phyloP scores from a whole-genome alignment of 805 yeast species.

The Kregervanrija delftensis region DNA sequence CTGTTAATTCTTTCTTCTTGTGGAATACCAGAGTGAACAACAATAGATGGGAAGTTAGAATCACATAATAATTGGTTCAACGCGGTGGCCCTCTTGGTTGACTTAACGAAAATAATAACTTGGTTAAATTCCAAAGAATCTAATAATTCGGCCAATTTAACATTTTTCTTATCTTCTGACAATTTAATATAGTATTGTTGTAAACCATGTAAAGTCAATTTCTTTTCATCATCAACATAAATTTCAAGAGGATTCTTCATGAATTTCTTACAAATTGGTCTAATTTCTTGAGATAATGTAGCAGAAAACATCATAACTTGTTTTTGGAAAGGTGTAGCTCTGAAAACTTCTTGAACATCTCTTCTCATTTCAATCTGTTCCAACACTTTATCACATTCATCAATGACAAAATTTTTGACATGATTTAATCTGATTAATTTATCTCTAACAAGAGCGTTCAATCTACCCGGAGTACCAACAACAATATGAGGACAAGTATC shows the following conservation, averaged over 20 bases:
- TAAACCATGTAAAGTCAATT: constrained; percentile 94
- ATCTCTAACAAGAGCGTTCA: constrained; percentile 89
- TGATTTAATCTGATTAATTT: constrained; percentile 80
- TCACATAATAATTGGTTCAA: constrained; percentile 83
- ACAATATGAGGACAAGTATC: constrained; percentile 95
- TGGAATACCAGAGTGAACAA: constrained; percentile 90
- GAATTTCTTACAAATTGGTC: constrained; percentile 95
- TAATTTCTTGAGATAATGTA: constrained; percentile 86
- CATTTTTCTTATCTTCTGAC: constrained; percentile 87
- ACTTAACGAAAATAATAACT: constrained; percentile 92
- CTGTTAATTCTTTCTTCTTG: constrained; percentile 98
- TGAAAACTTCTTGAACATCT: constrained; percentile 96
- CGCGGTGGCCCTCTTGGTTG: constrained; percentile 87
- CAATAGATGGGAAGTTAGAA: constrained; percentile 94
- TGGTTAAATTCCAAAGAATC: constrained; percentile 96
- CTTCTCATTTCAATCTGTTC: constrained; percentile 88
- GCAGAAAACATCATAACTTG: constrained; percentile 99
- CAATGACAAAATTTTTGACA: constrained; percentile 91
- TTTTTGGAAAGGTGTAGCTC: constrained; percentile 95
- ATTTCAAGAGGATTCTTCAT: constrained; percentile 97
- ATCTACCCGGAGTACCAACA: constrained; percentile 98
- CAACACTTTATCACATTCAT: constrained; percentile 97
- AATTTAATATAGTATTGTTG: constrained; percentile 93
- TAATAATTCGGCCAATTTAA: constrained; percentile 83
- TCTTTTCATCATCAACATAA: constrained; percentile 95